Conservation (phyloP, 2,329 filamentous ascomycete species). For the Aspergillus eucalypticola region DNA sequence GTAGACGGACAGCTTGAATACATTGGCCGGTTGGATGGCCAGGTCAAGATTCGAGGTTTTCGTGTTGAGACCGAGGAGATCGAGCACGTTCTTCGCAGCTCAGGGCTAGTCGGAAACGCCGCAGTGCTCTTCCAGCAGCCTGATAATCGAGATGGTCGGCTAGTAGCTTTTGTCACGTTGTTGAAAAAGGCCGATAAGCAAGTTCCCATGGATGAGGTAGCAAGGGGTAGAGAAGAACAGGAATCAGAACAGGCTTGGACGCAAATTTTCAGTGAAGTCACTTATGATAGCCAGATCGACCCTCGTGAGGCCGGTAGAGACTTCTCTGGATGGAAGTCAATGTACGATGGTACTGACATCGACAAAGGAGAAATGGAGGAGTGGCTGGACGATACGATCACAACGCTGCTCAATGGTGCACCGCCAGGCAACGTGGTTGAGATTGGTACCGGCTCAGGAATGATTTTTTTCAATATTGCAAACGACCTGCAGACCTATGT, state of each 20-base stretch:
- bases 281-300: background rate
- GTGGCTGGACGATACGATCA: conserved; percentile 7
- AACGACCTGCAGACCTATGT: background rate
- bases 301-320: background rate
- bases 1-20: conserved; percentile 2
- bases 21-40: conserved; percentile 6
- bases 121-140: background rate
- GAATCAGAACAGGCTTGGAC: conserved; percentile 1
- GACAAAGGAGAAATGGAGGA: conserved; percentile 3
- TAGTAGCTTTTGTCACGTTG: conserved; percentile 4
- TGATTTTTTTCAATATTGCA: conserved; percentile 3
- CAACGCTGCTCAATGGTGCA: background rate
- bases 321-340: conserved; percentile 9
- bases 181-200: background rate
- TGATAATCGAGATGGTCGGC: background rate
- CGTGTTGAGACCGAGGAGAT: conserved; percentile 8
- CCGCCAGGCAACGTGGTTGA: background rate
- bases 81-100: background rate
- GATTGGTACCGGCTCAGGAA: conserved; percentile 1
- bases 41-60: conserved; percentile 8
- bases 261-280: background rate
- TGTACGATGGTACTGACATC: conserved; percentile 4
- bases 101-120: background rate
- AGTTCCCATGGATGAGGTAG: background rate
- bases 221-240: background rate